A percentile compares a stretch with the other conserved stretches of the same genome.
Conservation (phyloP, 805 yeast genomes). For the Kuraishia ogatae region DNA sequence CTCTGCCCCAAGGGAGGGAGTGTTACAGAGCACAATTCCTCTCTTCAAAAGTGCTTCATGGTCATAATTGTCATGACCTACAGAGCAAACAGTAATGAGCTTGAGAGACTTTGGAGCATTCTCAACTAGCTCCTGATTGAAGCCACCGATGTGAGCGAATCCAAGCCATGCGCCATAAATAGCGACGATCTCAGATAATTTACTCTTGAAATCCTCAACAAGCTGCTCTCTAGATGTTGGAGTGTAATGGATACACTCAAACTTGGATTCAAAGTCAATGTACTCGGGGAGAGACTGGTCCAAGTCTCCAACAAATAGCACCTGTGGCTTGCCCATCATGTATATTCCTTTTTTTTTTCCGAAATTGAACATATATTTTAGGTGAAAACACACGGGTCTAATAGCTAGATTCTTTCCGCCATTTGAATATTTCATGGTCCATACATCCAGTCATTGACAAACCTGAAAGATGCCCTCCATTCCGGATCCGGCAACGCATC, state of each 20-base stretch:
- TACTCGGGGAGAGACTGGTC: conserved; percentile 39
- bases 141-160: conserved; percentile 33
- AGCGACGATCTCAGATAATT: conserved; percentile 30
- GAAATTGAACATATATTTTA: background rate
- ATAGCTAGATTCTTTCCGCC: too few species aligned
- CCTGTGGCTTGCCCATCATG: conserved; percentile 17
- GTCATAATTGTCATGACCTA: conserved; percentile 39
- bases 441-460: too few species aligned
- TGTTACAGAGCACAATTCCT: conserved; percentile 52
- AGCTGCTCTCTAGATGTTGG: conserved; percentile 33
- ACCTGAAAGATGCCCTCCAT: background rate
- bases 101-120: conserved; percentile 34
- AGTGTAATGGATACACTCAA: conserved; percentile 28
- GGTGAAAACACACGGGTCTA: background rate
- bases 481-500: background rate
- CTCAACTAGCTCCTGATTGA: conserved; percentile 29
- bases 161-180: conserved; percentile 48
- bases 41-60: conserved; percentile 23
- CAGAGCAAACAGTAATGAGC: conserved; percentile 46
- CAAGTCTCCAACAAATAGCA: conserved; percentile 42
- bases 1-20: conserved; percentile 48
- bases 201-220: conserved; percentile 27
- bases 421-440: too few species aligned
- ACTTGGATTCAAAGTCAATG: conserved; percentile 29
- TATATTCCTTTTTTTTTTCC: background rate